phyloP scores from a whole-genome alignment of 2,329 filamentous ascomycete species.

The Claviceps sorghi region DNA sequence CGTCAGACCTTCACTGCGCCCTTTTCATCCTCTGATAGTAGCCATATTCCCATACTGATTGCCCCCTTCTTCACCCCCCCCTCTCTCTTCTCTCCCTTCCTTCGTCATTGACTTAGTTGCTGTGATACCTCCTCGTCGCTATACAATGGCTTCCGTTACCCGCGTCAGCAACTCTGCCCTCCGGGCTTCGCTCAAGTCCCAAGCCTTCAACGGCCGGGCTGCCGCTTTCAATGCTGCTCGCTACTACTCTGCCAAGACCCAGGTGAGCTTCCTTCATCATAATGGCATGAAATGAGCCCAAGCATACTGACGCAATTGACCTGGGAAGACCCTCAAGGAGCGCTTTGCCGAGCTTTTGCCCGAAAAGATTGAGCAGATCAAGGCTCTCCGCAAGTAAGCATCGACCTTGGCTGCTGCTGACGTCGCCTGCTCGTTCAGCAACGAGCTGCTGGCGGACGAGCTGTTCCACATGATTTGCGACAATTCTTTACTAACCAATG shows the following conservation, averaged over 20 bases:
- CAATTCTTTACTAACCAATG: conserved; percentile 10
- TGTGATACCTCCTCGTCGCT: conserved; percentile 11
- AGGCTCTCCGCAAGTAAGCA: conserved; percentile 85
- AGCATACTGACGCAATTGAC: conserved; percentile 2
- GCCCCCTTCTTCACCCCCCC: conserved; percentile 20
- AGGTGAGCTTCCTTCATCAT: conserved; percentile 39
- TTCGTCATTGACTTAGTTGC: background rate
- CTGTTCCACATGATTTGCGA: conserved; percentile 8
- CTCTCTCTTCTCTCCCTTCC: conserved; percentile 13
- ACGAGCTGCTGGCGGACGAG: background rate
- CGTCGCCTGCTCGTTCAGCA: background rate
- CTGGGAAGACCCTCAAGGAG: conserved; percentile 76
- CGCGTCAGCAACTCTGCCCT: conserved; percentile 71
- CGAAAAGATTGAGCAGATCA: conserved; percentile 97
- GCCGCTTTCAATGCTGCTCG: conserved; percentile 70
- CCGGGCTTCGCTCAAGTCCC: conserved; percentile 56
- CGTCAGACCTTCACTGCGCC: background rate
- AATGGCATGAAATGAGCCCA: background rate
- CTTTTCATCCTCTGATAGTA: background rate
- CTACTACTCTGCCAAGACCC: conserved; percentile 85
- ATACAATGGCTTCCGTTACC: conserved; percentile 66
- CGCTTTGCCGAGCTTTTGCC: conserved; percentile 93
- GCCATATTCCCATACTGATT: conserved; percentile 14
- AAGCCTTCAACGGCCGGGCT: conserved; percentile 52
- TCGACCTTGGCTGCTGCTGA: background rate